Conservation (phyloP, 2,329 filamentous ascomycete genomes). For the Amphichorda felina region DNA sequence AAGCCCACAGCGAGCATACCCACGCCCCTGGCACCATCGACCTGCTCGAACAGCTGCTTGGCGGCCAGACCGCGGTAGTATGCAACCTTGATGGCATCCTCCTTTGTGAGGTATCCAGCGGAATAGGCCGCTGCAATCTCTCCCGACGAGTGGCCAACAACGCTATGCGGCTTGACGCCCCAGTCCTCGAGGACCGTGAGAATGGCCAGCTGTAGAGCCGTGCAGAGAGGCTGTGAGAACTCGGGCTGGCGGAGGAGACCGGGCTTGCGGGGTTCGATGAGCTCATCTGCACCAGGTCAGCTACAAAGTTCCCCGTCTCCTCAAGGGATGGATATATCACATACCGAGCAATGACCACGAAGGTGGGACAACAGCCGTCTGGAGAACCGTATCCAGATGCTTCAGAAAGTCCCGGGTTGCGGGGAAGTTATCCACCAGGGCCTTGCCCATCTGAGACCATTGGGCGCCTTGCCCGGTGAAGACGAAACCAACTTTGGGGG, state of each 20-base stretch:
- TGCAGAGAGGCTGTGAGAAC: constrained; percentile 31
- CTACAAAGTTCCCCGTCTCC: too few species aligned
- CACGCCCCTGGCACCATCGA: constrained; percentile 6
- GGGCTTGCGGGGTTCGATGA: too few species aligned
- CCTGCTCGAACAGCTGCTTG: too few species aligned
- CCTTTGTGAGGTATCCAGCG: constrained; percentile 17
- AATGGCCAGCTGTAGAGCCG: constrained; percentile 29
- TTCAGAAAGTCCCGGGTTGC: too few species aligned
- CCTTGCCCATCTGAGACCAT: constrained; percentile 15
- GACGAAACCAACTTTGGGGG: constrained; percentile 20
- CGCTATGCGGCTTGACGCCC: constrained; percentile 17
- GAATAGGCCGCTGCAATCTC: constrained; percentile 33
- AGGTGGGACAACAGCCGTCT: too few species aligned
- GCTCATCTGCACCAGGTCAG: too few species aligned
- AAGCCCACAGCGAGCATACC: constrained; percentile 28
- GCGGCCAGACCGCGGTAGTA: constrained; percentile 23
- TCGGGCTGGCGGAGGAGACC: too few species aligned
- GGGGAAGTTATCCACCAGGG: too few species aligned
- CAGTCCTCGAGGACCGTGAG: constrained; percentile 21
- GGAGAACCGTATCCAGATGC: too few species aligned
- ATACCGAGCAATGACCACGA: too few species aligned
- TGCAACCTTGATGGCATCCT: constrained; percentile 23
- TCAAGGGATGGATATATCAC: too few species aligned
- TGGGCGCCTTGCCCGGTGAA: constrained; percentile 33
- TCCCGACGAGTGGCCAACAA: constrained; percentile 29